Evolutionary conservation across 768 basidiomycete species (phyloP).

Genomic region (Psilocybe tampanensis): DNA sequence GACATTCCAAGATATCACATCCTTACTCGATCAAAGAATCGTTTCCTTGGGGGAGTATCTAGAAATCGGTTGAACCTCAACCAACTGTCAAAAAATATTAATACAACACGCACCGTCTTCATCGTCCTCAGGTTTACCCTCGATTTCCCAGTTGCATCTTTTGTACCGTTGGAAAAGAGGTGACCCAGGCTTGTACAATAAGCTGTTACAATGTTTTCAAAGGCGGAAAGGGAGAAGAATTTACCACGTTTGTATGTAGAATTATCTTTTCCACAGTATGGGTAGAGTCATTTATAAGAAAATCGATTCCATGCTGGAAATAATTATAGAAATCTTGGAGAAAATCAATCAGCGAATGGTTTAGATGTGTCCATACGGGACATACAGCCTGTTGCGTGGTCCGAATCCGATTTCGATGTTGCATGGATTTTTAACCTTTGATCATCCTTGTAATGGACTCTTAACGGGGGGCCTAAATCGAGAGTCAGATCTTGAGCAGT

Average conservation of each 20-base stretch:
- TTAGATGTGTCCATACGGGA: neutral
- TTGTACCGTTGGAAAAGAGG: conserved; percentile 90
- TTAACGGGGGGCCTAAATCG: conserved; percentile 78
- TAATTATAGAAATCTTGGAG: conserved; percentile 87
- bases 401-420: conserved; percentile 31
- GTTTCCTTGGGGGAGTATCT: conserved; percentile 75
- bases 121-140: conserved; percentile 78
- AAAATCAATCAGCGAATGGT: conserved; percentile 1
- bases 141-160: conserved; percentile 89
- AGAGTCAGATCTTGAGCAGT: conserved; percentile 81
- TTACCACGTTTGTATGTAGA: conserved; percentile 85
- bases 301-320: conserved; percentile 89
- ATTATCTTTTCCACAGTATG: conserved; percentile 85
- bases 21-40: conserved; percentile 70
- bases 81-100: neutral
- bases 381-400: conserved; percentile 57
- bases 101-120: conserved; percentile 61
- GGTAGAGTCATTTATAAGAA: conserved; percentile 71
- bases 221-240: conserved; percentile 18
- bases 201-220: neutral
- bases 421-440: conserved; percentile 86
- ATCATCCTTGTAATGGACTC: conserved; percentile 86
- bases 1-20: neutral
- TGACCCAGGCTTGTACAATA: conserved; percentile 68
- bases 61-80: conserved; percentile 4